A percentile compares a stretch with the other conserved stretches of the same genome.
phyloP scores from a whole-genome alignment of 2,329 filamentous ascomycete genomes.

The Verticillium dahliae region DNA sequence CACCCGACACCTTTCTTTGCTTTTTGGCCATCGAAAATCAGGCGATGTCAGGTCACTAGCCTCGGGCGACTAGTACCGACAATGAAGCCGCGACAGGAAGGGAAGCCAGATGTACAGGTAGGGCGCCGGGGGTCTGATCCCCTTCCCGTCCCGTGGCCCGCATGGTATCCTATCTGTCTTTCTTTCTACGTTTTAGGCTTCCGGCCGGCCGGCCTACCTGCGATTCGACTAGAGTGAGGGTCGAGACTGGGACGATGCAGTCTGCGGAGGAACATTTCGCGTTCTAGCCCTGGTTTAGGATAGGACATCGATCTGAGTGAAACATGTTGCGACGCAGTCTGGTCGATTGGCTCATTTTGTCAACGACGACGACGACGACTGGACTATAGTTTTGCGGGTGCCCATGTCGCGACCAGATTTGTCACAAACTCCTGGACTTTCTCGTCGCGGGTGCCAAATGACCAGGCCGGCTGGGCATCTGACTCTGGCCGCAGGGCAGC shows the following conservation, averaged over 20 bases:
- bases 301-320: neutral
- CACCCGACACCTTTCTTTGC: neutral
- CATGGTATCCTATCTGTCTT: neutral
- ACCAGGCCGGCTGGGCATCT: no score
- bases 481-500: no score
- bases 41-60: neutral
- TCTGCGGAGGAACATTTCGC: neutral
- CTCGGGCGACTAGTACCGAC: neutral
- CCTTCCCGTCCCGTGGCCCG: neutral
- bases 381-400: no score
- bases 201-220: neutral
- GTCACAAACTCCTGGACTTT: no score
- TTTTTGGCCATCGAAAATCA: neutral
- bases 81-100: neutral
- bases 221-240: neutral
- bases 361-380: no score
- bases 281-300: neutral
- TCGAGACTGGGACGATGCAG: neutral
- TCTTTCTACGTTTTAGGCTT: neutral
- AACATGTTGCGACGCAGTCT: neutral
- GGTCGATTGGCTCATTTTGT: neutral
- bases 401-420: no score
- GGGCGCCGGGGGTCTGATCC: neutral
- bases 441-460: no score
- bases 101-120: neutral